Evolutionary conservation across 2,329 filamentous ascomycete genomes (phyloP).

Genomic region (Aspergillus hiratsukae): DNA sequence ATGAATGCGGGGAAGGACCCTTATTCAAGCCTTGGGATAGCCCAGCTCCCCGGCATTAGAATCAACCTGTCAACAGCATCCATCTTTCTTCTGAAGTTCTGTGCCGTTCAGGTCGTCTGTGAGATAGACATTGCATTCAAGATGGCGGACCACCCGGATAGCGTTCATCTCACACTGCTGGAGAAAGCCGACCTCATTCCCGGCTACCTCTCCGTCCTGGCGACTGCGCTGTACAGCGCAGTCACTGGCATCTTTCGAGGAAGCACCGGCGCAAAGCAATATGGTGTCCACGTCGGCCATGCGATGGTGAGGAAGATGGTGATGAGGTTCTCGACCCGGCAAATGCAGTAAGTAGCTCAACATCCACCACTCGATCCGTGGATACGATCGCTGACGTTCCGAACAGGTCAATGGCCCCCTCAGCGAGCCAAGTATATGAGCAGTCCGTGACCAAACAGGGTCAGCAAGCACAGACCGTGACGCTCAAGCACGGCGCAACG

Average conservation of each 20-base stretch:
- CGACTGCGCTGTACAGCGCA: conserved; percentile 24
- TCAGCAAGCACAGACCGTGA: conserved; percentile 25
- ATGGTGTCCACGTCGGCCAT: conserved; percentile 31
- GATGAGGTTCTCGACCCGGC: conserved; percentile 20
- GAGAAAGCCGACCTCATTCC: conserved; percentile 32
- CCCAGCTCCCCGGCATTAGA: background rate
- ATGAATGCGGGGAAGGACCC: background rate
- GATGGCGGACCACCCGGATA: conserved; percentile 8
- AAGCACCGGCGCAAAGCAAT: conserved; percentile 30
- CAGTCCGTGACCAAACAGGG: conserved; percentile 20
- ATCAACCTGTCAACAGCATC: background rate
- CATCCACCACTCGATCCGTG: background rate
- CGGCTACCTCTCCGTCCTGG: conserved; percentile 21
- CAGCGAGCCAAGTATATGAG: conserved; percentile 26
- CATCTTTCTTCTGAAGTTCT: background rate
- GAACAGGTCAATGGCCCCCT: conserved; percentile 19
- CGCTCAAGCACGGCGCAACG: conserved; percentile 27
- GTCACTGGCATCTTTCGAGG: conserved; percentile 38
- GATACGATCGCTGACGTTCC: background rate
- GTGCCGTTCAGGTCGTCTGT: background rate
- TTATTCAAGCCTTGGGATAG: background rate
- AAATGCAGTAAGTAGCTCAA: conserved; percentile 29
- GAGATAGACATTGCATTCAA: background rate
- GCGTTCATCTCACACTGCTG: conserved; percentile 26
- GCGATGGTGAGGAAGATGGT: conserved; percentile 27